Conservation (phyloP, 306 rosid species). For the Geum urbanum region DNA sequence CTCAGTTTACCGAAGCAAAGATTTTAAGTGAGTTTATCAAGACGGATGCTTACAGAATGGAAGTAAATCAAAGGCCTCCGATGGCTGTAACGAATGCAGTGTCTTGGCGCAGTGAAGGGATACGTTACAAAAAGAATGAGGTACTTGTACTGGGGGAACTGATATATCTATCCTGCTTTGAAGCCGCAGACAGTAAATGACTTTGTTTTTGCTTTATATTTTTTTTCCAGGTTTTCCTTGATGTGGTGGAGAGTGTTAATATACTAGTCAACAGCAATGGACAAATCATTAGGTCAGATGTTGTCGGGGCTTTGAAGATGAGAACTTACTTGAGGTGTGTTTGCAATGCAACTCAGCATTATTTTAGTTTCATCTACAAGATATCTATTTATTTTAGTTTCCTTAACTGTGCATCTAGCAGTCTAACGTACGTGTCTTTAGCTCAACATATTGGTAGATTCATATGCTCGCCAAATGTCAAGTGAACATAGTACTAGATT, state of each 20-base stretch:
- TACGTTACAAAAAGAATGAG: constrained; percentile 94
- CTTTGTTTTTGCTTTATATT: constrained; percentile 9
- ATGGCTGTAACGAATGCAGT: constrained; percentile 99
- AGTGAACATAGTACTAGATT: not conserved
- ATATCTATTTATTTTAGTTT: not conserved
- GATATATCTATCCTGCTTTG: constrained; percentile 1
- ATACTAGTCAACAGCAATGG: constrained; percentile 98
- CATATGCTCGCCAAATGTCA: not conserved
- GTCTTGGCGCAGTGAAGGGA: constrained; percentile 99
- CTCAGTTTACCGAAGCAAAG: constrained; percentile 92
- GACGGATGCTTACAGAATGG: constrained; percentile 99
- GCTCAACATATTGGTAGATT: not conserved
- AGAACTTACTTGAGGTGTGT: constrained; percentile 89
- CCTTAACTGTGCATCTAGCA: not conserved
- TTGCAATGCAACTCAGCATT: constrained; percentile 9
- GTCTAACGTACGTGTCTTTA: not conserved
- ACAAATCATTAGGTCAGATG: constrained; percentile 94
- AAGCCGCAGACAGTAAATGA: constrained; percentile 20
- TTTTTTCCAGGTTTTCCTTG: constrained; percentile 77
- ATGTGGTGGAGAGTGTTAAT: constrained; percentile 99
- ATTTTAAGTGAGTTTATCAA: constrained; percentile 96
- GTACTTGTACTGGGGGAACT: constrained; percentile 32
- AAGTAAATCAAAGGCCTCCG: constrained; percentile 94
- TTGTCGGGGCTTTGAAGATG: constrained; percentile 98
- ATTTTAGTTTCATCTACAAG: not conserved